Evolutionary conservation across 192 early-diverging fungal species (phyloP), one percentile per base, ranked within the genome.

Genomic region (Mortierella hygrophila): DNA sequence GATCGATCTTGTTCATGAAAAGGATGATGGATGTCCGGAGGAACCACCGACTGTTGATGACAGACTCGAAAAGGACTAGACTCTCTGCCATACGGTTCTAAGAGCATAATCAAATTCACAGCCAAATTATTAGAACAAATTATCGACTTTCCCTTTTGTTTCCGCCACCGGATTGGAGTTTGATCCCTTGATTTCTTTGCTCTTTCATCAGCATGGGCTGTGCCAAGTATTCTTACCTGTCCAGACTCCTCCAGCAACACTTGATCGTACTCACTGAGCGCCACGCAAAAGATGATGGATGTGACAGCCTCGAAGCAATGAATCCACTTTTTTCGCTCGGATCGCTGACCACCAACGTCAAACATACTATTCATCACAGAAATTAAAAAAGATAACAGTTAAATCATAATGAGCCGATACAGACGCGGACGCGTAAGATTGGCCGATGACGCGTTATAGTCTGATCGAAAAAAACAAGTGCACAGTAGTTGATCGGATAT

Each of bases 71-170:
- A 37, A 98, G 90, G 13, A 94, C 94, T 44, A 98, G 91, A 88
- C 96, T 96, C 88, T 98, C 97, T 40, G 92, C 91, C 95, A 98
- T 97, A 75, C 97, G 95, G 81, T 98, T 98, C 94, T 97, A 90
- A 40, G 79, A 29, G 15, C 55, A 73, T 71, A 26, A 55, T 41
- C 2, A 60, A 42, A 37, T 35, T 70, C 55, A 18, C 8, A 57
- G 26, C n/a, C 23, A 57, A 35, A 65, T 29, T 65, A 29, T 29
- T 26, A 65, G 29, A 15, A 13, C 29, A 65, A 35, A 65, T 65
- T 65, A 65, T 65, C 60, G 60, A 32, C 60, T 26, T 13, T 23
- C 11, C 11, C 13, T 26, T 29, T 10, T 65, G 26, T 32, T 26
- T 32, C 60, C n/a, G 60, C 60, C 55, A 26, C n/a, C 55, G 26